These are phyloP conservation scores for Mangifera indica DNA, from an alignment of 345 rosid genomes.

Conservation along the genomic window DNA sequence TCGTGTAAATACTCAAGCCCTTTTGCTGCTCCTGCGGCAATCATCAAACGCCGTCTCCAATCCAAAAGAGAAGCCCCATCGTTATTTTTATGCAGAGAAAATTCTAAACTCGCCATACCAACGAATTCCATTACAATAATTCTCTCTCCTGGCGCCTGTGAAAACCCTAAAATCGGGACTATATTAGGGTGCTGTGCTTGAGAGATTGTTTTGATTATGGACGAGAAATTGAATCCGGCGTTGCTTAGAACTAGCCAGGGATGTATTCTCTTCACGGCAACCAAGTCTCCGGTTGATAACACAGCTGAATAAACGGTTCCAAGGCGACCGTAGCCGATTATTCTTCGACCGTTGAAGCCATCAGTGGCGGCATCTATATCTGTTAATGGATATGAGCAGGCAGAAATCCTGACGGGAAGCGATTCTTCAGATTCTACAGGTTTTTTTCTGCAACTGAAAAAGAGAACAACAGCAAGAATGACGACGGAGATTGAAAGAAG, in stretches of 20 bases:
- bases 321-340: slow-evolving; percentile 60
- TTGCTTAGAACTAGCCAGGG: slow-evolving; percentile 64
- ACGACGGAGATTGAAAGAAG: slow-evolving; percentile 44
- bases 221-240: slow-evolving; percentile 62
- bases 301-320: slow-evolving; percentile 69
- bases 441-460: slow-evolving; percentile 52
- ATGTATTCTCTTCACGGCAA: slow-evolving; percentile 75
- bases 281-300: slow-evolving; percentile 38
- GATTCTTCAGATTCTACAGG: slow-evolving; percentile 51
- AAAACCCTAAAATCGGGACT: slow-evolving; percentile 61
- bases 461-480: slow-evolving; percentile 45
- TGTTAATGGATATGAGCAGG: slow-evolving; percentile 44
- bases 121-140: slow-evolving; percentile 58
- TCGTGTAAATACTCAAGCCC: slow-evolving; percentile 73
- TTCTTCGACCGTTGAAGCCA: slow-evolving; percentile 51
- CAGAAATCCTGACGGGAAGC: slow-evolving; percentile 35
- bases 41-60: slow-evolving; percentile 60
- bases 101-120: slow-evolving; percentile 46
- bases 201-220: slow-evolving; percentile 63
- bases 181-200: slow-evolving; percentile 61
- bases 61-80: slow-evolving; percentile 50
- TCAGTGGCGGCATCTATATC: slow-evolving; percentile 75
- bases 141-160: slow-evolving; percentile 91
- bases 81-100: slow-evolving; percentile 46
- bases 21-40: slow-evolving; percentile 68